Conservation (phyloP, 2,329 filamentous ascomycete genomes). For the Colletotrichum sp. region DNA sequence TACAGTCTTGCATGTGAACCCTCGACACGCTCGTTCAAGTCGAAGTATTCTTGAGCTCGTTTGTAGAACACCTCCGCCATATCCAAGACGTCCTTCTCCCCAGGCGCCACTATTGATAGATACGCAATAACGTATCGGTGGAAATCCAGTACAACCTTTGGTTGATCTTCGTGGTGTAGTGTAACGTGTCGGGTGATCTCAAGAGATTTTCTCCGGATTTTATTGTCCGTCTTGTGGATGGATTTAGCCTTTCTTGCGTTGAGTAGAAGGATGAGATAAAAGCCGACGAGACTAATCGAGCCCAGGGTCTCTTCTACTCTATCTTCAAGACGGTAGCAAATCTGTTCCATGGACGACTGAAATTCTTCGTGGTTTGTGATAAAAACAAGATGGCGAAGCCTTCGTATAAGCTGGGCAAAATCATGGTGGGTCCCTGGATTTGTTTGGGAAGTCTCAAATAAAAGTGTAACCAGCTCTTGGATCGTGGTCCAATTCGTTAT, state of each 20-base stretch:
- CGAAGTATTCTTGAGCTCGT: not conserved
- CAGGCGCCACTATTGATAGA: not conserved
- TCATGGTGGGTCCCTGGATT: not conserved
- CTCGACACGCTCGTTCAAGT: not conserved
- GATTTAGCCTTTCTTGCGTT: not conserved
- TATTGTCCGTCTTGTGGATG: not conserved
- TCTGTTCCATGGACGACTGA: not conserved
- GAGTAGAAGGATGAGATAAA: constrained; percentile 1
- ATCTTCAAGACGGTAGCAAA: not conserved
- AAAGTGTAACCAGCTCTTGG: not conserved
- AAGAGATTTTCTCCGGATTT: not conserved
- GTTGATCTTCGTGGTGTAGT: not conserved
- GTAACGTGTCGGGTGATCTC: not conserved
- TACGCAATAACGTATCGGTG: not conserved
- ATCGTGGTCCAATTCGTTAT: not conserved
- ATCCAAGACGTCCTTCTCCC: not conserved
- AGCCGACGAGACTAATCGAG: not conserved
- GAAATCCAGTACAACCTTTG: not conserved
- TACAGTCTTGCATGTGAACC: not conserved
- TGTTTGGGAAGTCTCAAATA: not conserved
- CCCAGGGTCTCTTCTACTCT: not conserved
- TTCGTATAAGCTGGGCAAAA: not conserved
- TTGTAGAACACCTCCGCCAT: constrained; percentile 2
- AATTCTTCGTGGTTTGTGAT: not conserved
- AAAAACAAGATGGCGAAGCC: not conserved